Conservation (phyloP, 2,329 filamentous ascomycete genomes). For the Hymenoscyphus repandus region DNA sequence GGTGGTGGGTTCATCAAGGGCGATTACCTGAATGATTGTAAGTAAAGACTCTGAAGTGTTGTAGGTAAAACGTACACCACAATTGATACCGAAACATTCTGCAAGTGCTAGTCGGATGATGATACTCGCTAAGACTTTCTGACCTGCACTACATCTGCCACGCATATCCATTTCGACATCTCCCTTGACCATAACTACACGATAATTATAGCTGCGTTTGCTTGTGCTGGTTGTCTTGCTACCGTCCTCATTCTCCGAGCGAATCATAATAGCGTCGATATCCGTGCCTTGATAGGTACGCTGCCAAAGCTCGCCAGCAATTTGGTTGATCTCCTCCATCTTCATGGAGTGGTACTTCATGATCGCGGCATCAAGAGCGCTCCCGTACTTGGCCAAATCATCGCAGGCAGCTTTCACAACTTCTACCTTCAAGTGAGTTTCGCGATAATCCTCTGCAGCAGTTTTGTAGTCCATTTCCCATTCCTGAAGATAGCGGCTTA, state of each 20-base stretch:
- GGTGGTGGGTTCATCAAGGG: constrained; percentile 94
- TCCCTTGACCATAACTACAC: constrained; percentile 95
- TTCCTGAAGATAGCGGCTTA: constrained; percentile 66
- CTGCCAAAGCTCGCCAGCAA: constrained; percentile 94
- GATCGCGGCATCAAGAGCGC: constrained; percentile 88
- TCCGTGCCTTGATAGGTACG: constrained; percentile 95
- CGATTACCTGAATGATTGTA: constrained; percentile 61
- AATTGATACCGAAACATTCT: constrained; percentile 94
- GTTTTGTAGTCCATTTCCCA: constrained; percentile 86
- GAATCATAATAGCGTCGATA: constrained; percentile 93
- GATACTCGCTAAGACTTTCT: constrained; percentile 94
- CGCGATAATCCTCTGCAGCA: constrained; percentile 73
- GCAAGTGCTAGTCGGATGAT: constrained; percentile 95
- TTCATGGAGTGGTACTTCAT: constrained; percentile 96
- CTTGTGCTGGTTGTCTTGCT: constrained; percentile 42
- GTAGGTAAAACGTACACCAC: constrained; percentile 48
- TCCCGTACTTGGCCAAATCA: constrained; percentile 75
- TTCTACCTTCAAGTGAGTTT: constrained; percentile 82
- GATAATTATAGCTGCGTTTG: constrained; percentile 91
- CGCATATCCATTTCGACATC: constrained; percentile 99
- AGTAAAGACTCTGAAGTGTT: background rate
- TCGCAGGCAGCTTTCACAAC: constrained; percentile 91
- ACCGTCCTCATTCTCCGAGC: constrained; percentile 70
- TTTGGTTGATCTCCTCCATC: constrained; percentile 97
- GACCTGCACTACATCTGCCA: constrained; percentile 90